Base-by-base conservation (phyloP, 305 asterid species). In the Fraxinus albicans region DNA sequence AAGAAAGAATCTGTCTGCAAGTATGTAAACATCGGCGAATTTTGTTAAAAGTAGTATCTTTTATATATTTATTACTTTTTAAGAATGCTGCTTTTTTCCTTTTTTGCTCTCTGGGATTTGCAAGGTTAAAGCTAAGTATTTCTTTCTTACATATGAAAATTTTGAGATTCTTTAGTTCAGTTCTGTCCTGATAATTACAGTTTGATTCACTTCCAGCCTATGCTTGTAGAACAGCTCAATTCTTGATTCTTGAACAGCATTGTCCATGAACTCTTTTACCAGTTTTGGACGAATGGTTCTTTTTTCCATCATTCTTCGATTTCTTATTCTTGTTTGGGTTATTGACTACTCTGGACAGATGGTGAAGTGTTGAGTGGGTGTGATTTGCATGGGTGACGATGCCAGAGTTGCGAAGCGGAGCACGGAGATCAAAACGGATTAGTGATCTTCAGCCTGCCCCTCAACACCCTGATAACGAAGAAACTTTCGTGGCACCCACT, bases 391-490 rank as follows among this genome's bases (percentile, higher is more conserved):
- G 58, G 58, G 58, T 47, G 6, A 47, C 58, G 58, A 47, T 47
- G 58, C 58, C 58, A 47, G 58, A 47, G 19, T 47, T 47, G 58
- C 58, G 58, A 47, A 47, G 58, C 6, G 58, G 58, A 47, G 58
- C 58, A 47, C 58, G 58, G 58, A 47, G 58, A 47, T 47, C 58
- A 47, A 47, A 47, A 47, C 58, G 58, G 58, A n/a, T 47, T 47
- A 47, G 58, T 47, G 58, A 47, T 47, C 58, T 47, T 47, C 58
- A 47, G 58, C 58, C 58, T 47, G 58, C 58, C 12, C 17, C 53
- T 42, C 95, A 91, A 82, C 90, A 93, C 1, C 76, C 89, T 84
- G 84, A 87, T 73, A 97, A 92, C 87, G 98, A 89, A 87, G 96
- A 42, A 42, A 42, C 15, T 42, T 42, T 86, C 77, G 73, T 88